Evolutionary conservation across 345 rosid genomes (phyloP), one percentile per base, ranked within the genome.

Genomic region (Pseudoturritis turrita): DNA sequence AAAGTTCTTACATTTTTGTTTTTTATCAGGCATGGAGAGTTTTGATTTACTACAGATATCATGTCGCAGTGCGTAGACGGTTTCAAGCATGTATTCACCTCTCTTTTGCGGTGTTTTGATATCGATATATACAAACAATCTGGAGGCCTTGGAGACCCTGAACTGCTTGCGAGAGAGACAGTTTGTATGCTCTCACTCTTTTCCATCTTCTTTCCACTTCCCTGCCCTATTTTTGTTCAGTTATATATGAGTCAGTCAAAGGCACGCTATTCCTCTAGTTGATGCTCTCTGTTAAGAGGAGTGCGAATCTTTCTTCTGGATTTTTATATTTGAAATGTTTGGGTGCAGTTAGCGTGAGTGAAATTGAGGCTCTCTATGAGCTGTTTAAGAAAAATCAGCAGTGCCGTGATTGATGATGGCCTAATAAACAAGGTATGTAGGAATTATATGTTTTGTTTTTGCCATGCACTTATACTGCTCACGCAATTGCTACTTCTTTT

Each of bases 361-460:
- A 93, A 80, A 88, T 93, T 65, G 98, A 93, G 58, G 96, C 98
- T 66, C 79, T 93, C 53, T 90, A 90, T 68, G 97, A 90, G 76
- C 84, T 93, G 43, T 93, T 93, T 84, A 90, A 93, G 91, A 93
- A 88, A n/a, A 87, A 89, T 93, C 51, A 93, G 98, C 75, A 90
- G 97, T 61, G 93, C 96, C 9, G 96, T 93, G 29, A 87, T 93
- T 73, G 98, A 93, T 70, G 98, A 93, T 60, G 97, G 97, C 13
- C 80, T 90, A 50, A 93, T 93, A 82, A 89, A 90, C 80, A 93
- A 89, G 98, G 98, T 92, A 68, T 70, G 46, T 46, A 54, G 47
- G 43, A 33, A 11, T 13, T 61, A 31, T 43, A 3, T 59, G 10
- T 41, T 3, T 28, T 25, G 19, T 25, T 36, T 57, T 3, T 21